Base-by-base conservation (phyloP, 768 basidiomycete species). In the Pleurotus eryngii region DNA sequence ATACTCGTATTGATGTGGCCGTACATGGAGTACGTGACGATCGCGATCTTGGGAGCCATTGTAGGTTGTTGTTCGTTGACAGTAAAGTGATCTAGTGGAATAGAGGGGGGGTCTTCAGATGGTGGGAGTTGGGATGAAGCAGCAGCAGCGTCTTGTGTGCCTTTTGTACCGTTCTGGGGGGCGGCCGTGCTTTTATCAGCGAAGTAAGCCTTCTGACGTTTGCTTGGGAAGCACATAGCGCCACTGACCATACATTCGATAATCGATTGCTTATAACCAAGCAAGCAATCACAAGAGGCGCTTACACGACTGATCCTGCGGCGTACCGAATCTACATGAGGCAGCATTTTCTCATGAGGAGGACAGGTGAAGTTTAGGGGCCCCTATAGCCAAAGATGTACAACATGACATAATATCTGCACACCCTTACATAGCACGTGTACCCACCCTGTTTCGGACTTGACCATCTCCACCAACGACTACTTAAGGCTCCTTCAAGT, bases 1-100 rank as follows among this genome's bases (percentile, higher is more conserved):
- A 54, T 60, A 84, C 83, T 48, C 58, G 74, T 75, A 60, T 72
- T 74, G 59, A 85, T 73, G 62, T 84, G 82, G 49, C 81, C 82
- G 65, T 81, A 80, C 70, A 84, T 60, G n/a, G 82, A 67, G 65
- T 84, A 84, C 61, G 85, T 78, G 61, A 82, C 49, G 58, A 82
- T 81, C 37, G 77, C 78, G 45, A 82, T 64, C 55, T 63, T 74
- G 3, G 79, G 78, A 12, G 68, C 55, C 55, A 56, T 56, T 11
- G 51, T 54, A 11, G 39, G 1, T 8, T 8, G 18, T 42, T 39
- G 17, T 54, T n/a, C 15, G 17, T 37, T 3, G n/a, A 17, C 39
- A 2, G 51, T 54, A 6, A 18, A 14, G 3, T 54, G 51, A 5
- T 37, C 39, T 2, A 39, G 39, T 17, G 39, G 51, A 14, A 39